Percentiles rank a stretch among this genome's conserved stretches.
phyloP scores from a whole-genome alignment of 23 red algal species.

The Gracilaria gracilis region DNA sequence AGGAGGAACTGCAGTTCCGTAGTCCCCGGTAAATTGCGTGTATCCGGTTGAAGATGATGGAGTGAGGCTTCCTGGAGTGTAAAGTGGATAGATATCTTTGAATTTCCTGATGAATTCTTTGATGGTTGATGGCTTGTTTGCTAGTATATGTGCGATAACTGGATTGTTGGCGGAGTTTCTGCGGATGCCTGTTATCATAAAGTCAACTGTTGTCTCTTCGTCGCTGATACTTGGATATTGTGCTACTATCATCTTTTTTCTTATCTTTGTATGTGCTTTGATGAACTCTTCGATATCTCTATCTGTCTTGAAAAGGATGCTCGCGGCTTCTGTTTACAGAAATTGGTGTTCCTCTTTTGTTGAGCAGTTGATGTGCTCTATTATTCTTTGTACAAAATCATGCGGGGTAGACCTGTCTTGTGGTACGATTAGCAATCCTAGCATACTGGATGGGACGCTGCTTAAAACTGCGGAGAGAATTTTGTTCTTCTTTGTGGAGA shows the following conservation, averaged over 20 bases:
- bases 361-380: not conserved
- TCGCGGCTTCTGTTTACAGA: not conserved
- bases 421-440: too few relatives aligned
- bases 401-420: slow-evolving; percentile 4
- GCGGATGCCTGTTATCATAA: not conserved
- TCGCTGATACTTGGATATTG: not conserved
- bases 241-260: not conserved
- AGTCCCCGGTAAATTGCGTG: slow-evolving; percentile 22
- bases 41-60: too few relatives aligned
- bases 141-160: too few relatives aligned
- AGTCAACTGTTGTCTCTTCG: not conserved
- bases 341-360: not conserved
- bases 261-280: not conserved
- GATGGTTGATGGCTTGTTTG: too few relatives aligned
- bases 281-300: not conserved
- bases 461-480: too few relatives aligned
- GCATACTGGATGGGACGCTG: too few relatives aligned
- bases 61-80: too few relatives aligned
- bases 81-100: too few relatives aligned
- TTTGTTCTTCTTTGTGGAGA: too few relatives aligned
- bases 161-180: not conserved
- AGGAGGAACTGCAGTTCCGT: not conserved
- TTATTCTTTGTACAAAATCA: slow-evolving; percentile 6
- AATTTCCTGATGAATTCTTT: too few relatives aligned
- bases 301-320: not conserved